Percentiles rank a stretch among this genome's conserved stretches.
Evolutionary conservation across 345 rosid genomes (phyloP).

Genomic region (Salix arbutifolia): DNA sequence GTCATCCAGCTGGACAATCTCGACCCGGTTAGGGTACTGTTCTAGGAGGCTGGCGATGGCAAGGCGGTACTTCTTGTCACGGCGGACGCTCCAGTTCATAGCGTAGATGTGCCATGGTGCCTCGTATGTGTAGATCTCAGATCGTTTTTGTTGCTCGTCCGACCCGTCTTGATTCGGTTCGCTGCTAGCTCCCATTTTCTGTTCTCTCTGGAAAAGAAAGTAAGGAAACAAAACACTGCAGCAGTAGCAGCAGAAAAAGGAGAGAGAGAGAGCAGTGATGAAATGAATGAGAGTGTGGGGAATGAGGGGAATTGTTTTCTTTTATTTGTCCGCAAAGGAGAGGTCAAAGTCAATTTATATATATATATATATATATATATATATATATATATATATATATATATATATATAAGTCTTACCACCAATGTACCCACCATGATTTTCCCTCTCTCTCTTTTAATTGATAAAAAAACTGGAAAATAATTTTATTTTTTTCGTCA

Average conservation of each 20-base stretch:
- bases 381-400: too few relatives aligned
- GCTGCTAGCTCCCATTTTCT: conserved; percentile 61
- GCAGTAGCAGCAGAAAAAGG: not conserved
- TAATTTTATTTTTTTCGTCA: too few relatives aligned
- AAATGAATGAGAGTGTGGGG: not conserved
- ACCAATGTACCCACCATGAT: too few relatives aligned
- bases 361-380: too few relatives aligned
- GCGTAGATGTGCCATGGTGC: conserved; percentile 99
- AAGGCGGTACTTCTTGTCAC: conserved; percentile 91
- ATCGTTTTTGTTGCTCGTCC: conserved; percentile 89
- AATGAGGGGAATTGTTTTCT: not conserved
- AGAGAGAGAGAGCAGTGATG: not conserved
- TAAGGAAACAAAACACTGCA: not conserved
- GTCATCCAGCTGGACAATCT: conserved; percentile 93
- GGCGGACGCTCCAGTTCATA: conserved; percentile 99
- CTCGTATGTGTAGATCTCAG: conserved; percentile 96
- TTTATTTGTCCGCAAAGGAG: not conserved
- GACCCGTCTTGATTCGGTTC: conserved; percentile 74
- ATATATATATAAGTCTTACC: too few relatives aligned
- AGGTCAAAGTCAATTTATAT: not conserved
- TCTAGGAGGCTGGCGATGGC: conserved; percentile 92
- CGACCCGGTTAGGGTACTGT: conserved; percentile 69
- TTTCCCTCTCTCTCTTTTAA: too few relatives aligned
- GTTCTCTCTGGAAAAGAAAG: not conserved
- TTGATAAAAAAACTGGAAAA: too few relatives aligned